Base-by-base conservation (phyloP, 1,284 basidiomycete species). In the Ustilago cynodontis region DNA sequence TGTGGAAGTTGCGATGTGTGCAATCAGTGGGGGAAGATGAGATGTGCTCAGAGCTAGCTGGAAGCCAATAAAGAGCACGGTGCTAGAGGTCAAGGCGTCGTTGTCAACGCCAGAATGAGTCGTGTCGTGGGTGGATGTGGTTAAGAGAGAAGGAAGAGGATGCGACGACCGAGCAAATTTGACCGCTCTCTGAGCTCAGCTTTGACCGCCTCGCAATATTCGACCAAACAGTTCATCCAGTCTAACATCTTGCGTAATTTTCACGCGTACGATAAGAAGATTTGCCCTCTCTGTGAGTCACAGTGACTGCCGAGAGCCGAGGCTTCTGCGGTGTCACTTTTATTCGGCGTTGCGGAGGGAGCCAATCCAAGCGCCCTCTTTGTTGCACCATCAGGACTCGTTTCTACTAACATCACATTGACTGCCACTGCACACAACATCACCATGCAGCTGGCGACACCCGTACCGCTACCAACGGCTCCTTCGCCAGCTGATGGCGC, bases 91-190 rank as follows among this genome's bases (percentile, higher is more conserved):
- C 66, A 63, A 63, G 51, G 53, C 50, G 66, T 55, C 50, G 66
- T 55, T 59, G 60, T 62, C 16, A 24, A 54, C 49, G 50, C 67
- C 45, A 37, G n/a, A 45, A 53, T 53, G 49, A 9, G 43, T 58
- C 56, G 56, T 50, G 60, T 59, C 57, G 64, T 58, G 59, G 64
- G 31, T 59, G 60, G 67, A 59, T 69, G 61, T 64, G 61, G 67
- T 59, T 64, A 60, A 39, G 29, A 64, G n/a, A 39, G 41, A 7
- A 59, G 55, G 59, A 7, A 31, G 50, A 37, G 31, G 18, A 52
- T 26, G 57, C 57, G 43, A 35, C 26, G 41, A 43, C 1, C 52
- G 20, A 54, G 20, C 31, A 13, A 16, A 29, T 26, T 56, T 41
- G 41, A 20, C 41, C 7, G 20, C 51, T 31, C 10, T 33, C 18